Percentiles rank a stretch among this genome's conserved stretches.
These are phyloP conservation scores for Colletotrichum sp. DNA, from an alignment of 2,329 filamentous ascomycete genomes.

Conservation along the genomic window DNA sequence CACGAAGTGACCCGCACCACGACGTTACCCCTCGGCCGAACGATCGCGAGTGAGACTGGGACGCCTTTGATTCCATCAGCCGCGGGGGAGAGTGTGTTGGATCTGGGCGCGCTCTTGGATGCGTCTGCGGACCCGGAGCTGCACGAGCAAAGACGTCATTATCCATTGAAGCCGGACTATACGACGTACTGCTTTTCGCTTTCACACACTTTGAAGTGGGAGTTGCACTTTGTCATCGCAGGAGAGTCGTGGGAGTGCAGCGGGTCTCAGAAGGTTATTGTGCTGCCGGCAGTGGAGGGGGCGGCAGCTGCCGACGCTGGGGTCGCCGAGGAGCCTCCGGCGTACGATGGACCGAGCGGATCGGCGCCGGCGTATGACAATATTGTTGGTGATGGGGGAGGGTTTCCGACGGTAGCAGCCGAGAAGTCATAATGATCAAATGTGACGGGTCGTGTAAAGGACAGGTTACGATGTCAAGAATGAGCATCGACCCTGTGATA, in stretches of 20 bases:
- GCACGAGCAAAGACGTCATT: too few relatives aligned
- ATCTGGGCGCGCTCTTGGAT: neutral
- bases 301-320: fast-evolving
- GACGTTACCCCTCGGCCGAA: neutral
- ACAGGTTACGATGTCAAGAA: neutral
- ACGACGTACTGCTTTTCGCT: neutral
- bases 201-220: neutral
- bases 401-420: fast-evolving
- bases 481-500: too few relatives aligned
- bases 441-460: neutral
- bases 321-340: neutral
- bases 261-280: neutral
- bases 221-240: neutral
- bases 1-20: neutral
- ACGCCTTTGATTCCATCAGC: neutral
- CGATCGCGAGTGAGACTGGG: neutral
- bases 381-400: neutral
- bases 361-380: neutral
- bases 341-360: neutral
- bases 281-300: neutral
- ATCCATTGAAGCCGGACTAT: neutral
- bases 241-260: neutral
- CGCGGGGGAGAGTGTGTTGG: neutral
- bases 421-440: neutral
- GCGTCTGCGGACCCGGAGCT: neutral